These are phyloP conservation scores for Xanthoparmelia taractica DNA, from an alignment of 495 filamentous ascomycete genomes.

Conservation along the genomic window DNA sequence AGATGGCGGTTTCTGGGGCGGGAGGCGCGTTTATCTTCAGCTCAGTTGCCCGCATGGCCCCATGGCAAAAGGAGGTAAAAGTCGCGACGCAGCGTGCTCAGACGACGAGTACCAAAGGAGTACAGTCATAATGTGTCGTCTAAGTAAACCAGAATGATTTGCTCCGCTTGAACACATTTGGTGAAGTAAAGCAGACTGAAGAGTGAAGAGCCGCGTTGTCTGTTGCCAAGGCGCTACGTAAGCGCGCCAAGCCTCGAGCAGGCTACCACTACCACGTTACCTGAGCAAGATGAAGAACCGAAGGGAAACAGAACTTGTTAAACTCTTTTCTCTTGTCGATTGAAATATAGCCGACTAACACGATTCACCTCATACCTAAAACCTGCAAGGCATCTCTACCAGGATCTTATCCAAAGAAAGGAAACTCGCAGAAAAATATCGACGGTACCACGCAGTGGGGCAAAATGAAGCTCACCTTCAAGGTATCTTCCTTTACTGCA, in stretches of 20 bases:
- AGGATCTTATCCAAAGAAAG: neutral
- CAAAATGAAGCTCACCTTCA: constrained; percentile 82
- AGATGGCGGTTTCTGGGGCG: neutral
- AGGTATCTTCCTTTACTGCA: constrained; percentile 43
- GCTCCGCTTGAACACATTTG: no score
- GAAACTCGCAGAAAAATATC: neutral
- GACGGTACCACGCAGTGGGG: constrained; percentile 16
- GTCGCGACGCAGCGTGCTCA: neutral
- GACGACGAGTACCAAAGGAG: neutral
- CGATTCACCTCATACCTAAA: neutral
- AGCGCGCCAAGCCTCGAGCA: neutral
- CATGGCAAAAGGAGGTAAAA: neutral
- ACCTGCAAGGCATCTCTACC: neutral
- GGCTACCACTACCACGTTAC: neutral
- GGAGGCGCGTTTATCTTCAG: no score
- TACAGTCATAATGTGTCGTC: neutral
- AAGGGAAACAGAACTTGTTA: neutral
- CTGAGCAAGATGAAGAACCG: no score
- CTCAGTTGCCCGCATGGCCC: neutral
- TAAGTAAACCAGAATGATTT: no score
- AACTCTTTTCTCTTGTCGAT: no score
- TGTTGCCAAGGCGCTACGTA: neutral
- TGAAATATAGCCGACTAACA: neutral
- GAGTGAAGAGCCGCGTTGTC: no score
- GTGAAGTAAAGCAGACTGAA: no score